A percentile compares a stretch with the other conserved stretches of the same genome.
Conservation (phyloP, 129 eudicot genomes). For the Ambrosia trifida region DNA sequence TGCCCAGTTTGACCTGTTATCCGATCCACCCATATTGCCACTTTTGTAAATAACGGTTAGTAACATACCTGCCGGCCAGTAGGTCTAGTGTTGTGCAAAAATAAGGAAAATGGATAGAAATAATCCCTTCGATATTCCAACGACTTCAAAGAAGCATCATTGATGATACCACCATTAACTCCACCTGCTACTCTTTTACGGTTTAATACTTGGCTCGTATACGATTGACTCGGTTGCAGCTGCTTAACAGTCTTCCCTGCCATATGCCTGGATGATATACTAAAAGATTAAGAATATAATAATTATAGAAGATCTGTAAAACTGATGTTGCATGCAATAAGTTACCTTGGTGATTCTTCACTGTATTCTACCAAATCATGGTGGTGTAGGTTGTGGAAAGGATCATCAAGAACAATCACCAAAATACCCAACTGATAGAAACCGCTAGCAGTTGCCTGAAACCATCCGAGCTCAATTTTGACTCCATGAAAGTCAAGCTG, state of each 20-base stretch:
- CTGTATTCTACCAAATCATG: slow-evolving; percentile 45
- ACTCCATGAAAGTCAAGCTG: slow-evolving; percentile 89
- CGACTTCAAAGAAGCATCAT: slow-evolving; percentile 67
- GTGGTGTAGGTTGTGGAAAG: slow-evolving; percentile 42
- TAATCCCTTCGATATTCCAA: slow-evolving; percentile 59
- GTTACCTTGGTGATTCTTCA: slow-evolving; percentile 62
- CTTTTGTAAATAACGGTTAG: not conserved
- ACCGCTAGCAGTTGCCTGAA: slow-evolving; percentile 88
- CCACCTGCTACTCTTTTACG: slow-evolving; percentile 82
- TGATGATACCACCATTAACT: slow-evolving; percentile 62
- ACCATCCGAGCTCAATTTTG: slow-evolving; percentile 77
- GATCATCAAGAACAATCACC: slow-evolving; percentile 62
- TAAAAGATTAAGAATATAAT: slow-evolving; percentile 7
- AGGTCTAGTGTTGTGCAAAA: slow-evolving; percentile 82
- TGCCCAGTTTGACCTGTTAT: slow-evolving; percentile 4
- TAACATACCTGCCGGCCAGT: slow-evolving; percentile 73
- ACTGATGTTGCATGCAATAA: not conserved
- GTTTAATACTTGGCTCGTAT: slow-evolving; percentile 47
- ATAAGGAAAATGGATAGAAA: slow-evolving; percentile 67
- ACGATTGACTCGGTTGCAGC: slow-evolving; percentile 49
- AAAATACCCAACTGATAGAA: slow-evolving; percentile 80
- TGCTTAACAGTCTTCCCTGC: slow-evolving; percentile 45
- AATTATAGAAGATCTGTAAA: slow-evolving; percentile 6
- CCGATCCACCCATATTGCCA: not conserved
- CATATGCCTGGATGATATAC: slow-evolving; percentile 45